Base-by-base conservation (phyloP, 306 rosid species). In the Morella rubra region DNA sequence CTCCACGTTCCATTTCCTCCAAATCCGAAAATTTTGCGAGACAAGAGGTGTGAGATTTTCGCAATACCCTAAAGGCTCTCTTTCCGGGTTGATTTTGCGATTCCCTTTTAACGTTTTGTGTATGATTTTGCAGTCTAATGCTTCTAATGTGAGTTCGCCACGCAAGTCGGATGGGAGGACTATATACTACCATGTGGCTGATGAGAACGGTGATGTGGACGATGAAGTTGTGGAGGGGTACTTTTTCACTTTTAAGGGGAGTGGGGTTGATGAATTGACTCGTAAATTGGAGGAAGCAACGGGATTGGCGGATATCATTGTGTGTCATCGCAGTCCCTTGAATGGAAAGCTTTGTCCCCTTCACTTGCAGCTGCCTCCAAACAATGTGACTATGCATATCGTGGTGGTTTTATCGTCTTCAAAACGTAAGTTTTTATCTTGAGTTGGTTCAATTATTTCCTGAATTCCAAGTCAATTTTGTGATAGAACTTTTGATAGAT, bases 331-430 rank as follows among this genome's bases (percentile, higher is more conserved):
- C 8, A 94, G 89, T 79, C 98, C 96, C 75, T 76, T 95, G 86
- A 92, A 90, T 78, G 86, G 89, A 42, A 89, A 88, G 78, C 90
- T 95, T 4, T 83, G 69, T 73, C 98, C 98, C 47, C 97, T 95
- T 82, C 93, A 91, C 24, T 84, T 95, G 90, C 97, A 92, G 83
- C 97, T 95, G 75, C 98, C 98, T 81, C 98, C 98, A 5, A 90
- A 91, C 87, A 91, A 84, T 82, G 89, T 87, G 0, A 85, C 87
- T 4, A 90, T 95, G 96, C 89, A 85, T 3, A 91, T 95, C 72
- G 81, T 92, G 44, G 80, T 93, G 60, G 90, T 95, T 80, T 87
- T 84, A 22, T 82, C 89, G 0, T 72, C 82, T 22, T 90, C 98
- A 3, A 84, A 79, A 69, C 85, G 98, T 95, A 61, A 87, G 84